phyloP scores from a whole-genome alignment of 1,284 basidiomycete species.

The Marasmius sp. region DNA sequence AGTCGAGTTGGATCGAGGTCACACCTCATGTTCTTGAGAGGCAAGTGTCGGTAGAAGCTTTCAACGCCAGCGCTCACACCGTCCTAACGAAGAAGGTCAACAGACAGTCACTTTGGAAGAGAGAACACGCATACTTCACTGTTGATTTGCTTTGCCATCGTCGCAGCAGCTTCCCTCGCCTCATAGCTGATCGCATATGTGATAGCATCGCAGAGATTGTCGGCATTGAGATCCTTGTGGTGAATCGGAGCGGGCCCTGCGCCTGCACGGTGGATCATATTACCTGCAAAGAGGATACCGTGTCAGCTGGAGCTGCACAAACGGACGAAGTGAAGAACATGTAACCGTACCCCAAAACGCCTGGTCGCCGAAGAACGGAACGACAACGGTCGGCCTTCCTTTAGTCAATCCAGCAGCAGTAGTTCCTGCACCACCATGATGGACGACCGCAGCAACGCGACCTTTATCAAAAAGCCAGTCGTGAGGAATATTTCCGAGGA shows the following conservation, averaged over 20 bases:
- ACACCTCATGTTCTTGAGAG: slow-evolving; percentile 65
- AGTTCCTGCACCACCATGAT: slow-evolving; percentile 72
- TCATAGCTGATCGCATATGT: slow-evolving; percentile 42
- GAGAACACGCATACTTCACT: slow-evolving; percentile 38
- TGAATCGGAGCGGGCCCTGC: slow-evolving; percentile 64
- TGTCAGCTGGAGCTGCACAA: background rate
- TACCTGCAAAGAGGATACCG: slow-evolving; percentile 25
- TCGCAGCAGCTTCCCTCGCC: slow-evolving; percentile 46
- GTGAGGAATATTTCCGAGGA: slow-evolving; percentile 64
- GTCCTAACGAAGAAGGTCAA: slow-evolving; percentile 30
- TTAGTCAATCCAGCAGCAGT: slow-evolving; percentile 62
- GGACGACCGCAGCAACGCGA: slow-evolving; percentile 62
- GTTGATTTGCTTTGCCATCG: slow-evolving; percentile 52
- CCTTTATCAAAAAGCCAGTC: slow-evolving; percentile 69
- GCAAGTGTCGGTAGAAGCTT: slow-evolving; percentile 62
- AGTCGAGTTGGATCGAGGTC: slow-evolving; percentile 49
- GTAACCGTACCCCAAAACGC: slow-evolving; percentile 38
- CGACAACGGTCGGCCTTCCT: slow-evolving; percentile 63
- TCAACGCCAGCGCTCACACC: slow-evolving; percentile 50
- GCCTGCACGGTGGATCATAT: slow-evolving; percentile 61
- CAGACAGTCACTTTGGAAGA: background rate
- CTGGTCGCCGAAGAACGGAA: slow-evolving; percentile 75
- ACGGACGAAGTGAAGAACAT: background rate
- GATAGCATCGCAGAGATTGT: slow-evolving; percentile 55
- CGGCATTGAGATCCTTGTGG: slow-evolving; percentile 49